Conservation (phyloP, 2,329 filamentous ascomycete genomes). For the Sclerotiophoma versabilis region DNA sequence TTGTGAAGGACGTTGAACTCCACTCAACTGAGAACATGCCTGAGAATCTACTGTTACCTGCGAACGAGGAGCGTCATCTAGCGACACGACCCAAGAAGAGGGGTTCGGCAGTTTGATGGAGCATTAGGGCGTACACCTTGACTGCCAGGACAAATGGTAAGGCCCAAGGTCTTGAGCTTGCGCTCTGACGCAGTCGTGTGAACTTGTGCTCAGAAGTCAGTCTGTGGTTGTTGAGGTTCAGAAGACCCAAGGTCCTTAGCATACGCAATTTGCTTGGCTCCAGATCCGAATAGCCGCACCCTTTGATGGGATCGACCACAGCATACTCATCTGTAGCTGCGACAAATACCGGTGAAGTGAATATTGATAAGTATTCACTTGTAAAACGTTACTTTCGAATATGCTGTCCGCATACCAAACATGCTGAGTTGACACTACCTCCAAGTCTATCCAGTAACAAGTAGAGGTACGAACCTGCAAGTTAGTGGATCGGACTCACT, state of each 20-base stretch:
- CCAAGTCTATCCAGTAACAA: neutral
- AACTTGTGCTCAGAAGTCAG: neutral
- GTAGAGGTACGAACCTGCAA: neutral
- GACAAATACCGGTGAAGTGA: too few relatives aligned
- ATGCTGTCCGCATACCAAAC: neutral
- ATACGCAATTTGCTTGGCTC: constrained; percentile 16
- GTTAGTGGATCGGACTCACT: neutral
- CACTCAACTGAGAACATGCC: neutral
- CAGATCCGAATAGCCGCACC: constrained; percentile 2
- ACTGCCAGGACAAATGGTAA: neutral
- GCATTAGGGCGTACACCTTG: neutral
- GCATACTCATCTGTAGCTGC: neutral
- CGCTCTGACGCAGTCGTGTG: neutral
- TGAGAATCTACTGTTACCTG: neutral
- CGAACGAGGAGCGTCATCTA: neutral
- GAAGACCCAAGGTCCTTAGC: constrained; percentile 11
- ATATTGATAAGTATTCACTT: neutral
- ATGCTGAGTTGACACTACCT: neutral
- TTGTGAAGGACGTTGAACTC: neutral
- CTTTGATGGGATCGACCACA: neutral
- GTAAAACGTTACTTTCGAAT: neutral
- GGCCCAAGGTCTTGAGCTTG: neutral
- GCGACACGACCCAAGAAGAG: neutral
- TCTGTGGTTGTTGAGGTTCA: neutral
- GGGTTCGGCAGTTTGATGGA: neutral